These are phyloP conservation scores for Dendrobium catenatum DNA, from an alignment of 106 monocot species.

Conservation along the genomic window DNA sequence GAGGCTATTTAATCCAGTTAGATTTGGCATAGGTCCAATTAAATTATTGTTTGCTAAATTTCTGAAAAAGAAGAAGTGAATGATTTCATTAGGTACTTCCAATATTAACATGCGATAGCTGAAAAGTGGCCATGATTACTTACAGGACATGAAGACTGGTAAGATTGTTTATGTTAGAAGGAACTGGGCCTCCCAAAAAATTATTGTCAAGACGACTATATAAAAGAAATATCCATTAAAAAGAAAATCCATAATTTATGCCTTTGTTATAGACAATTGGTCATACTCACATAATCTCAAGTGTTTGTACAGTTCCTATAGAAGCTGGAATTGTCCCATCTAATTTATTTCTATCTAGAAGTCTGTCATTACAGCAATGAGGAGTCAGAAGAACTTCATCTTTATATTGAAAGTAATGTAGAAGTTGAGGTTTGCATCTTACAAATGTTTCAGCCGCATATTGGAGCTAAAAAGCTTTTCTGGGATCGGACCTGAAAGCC, in stretches of 20 bases:
- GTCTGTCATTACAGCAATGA: conserved; percentile 13
- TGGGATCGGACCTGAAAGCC: conserved; percentile 39
- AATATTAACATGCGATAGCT: conserved; percentile 4
- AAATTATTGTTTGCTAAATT: conserved; percentile 17
- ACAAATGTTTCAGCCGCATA: conserved; percentile 47
- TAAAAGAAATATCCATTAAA: neutral
- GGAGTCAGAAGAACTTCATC: conserved; percentile 2
- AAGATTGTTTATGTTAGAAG: conserved; percentile 17
- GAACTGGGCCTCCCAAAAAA: conserved; percentile 14
- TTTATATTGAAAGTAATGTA: neutral
- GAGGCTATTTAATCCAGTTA: conserved; percentile 32
- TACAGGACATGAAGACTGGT: conserved; percentile 13
- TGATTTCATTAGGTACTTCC: neutral
- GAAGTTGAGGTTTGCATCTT: conserved; percentile 10
- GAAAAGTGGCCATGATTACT: neutral
- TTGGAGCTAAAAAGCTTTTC: conserved; percentile 39
- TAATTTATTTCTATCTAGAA: conserved; percentile 16
- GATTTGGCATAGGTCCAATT: conserved; percentile 17
- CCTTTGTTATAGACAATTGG: neutral
- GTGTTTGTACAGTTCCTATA: conserved; percentile 8
- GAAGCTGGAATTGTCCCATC: conserved; percentile 16
- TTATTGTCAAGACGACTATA: conserved; percentile 18
- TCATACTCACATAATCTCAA: conserved; percentile 9
- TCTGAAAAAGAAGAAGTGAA: neutral
- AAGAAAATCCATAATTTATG: conserved; percentile 2